Percentiles rank a stretch among this genome's conserved stretches.
Conservation (phyloP, 305 asterid species). For the Fraxinus sp. region DNA sequence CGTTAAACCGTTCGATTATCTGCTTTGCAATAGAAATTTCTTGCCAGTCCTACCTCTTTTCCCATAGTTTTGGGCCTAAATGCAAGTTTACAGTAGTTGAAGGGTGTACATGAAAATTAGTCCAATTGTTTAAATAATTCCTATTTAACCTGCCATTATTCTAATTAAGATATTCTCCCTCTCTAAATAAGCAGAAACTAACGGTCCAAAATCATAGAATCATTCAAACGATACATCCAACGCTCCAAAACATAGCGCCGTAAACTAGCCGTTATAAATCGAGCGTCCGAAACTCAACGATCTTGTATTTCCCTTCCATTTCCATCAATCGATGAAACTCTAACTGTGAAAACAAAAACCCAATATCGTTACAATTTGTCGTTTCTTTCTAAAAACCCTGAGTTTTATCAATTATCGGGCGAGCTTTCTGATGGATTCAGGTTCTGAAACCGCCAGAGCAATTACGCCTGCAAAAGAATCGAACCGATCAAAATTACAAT, state of each 20-base stretch:
- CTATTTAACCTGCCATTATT: background rate
- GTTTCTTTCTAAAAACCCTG: background rate
- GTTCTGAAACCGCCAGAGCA: constrained; percentile 36
- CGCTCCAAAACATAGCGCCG: constrained; percentile 32
- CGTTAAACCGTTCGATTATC: background rate
- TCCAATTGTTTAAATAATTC: background rate
- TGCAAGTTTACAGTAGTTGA: background rate
- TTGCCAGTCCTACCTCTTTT: background rate
- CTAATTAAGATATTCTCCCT: background rate
- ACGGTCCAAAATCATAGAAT: constrained; percentile 29
- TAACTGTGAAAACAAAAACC: background rate
- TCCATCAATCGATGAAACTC: background rate
- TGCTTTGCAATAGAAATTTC: background rate
- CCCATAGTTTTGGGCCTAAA: background rate
- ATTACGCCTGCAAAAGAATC: constrained; percentile 41
- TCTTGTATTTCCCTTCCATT: constrained; percentile 23
- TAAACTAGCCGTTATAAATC: constrained; percentile 72
- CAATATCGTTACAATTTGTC: background rate
- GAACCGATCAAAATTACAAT: constrained; percentile 32
- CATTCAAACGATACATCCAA: constrained; percentile 28
- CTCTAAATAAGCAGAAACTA: background rate
- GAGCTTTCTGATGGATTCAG: constrained; percentile 48
- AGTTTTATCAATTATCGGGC: constrained; percentile 19
- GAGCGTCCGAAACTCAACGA: constrained; percentile 46
- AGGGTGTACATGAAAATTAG: background rate